Evolutionary conservation across 805 yeast species (phyloP), one percentile per base, ranked within the genome.

Genomic region (Lachancea thermotolerans): DNA sequence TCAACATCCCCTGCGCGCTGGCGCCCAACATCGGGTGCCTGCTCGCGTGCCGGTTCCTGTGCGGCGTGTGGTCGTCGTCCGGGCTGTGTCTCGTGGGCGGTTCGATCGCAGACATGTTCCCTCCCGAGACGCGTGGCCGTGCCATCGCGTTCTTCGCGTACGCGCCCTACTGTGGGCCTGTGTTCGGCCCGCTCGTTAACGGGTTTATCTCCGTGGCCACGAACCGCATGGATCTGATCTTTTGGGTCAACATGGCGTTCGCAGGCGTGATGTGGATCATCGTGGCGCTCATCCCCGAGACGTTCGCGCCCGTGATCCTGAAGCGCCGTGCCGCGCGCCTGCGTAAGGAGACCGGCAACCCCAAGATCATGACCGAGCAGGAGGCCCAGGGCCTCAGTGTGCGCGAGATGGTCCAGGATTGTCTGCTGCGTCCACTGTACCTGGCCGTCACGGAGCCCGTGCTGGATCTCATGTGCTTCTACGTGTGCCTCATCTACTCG

Each of bases 151-250:
- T 83, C 57, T 89, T 89, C 59, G 90, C 95, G 10, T 88, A 87
- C 58, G 88, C 93, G 48, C 96, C 96, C 2, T 89, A 88, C 65
- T 82, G 90, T 51, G 96, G 96, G 42, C 96, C 96, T 1, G 95
- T 86, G 33, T 66, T 88, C 39, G 96, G 96, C 31, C 95, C 95
- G 2, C 67, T 89, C 44, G 88, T 86, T 32, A 85, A 87, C 57
- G 96, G 96, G 34, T 89, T 88, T 70, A 81, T 89, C 57, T 74
- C 81, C 46, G 80, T 84, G 41, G 77, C 81, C 48, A 75, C 91
- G n/a, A 75, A 73, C 14, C 70, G 84, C 54, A 73, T 79, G 58
- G 89, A 82, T 38, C 62, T 86, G 33, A 76, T 89, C 59, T 78
- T 85, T 51, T 89, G 96, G 96, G 90, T 87, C 45, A 89, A 88